A percentile compares a stretch with the other conserved stretches of the same genome.
Evolutionary conservation across 2,329 filamentous ascomycete species (phyloP).

Genomic region (Tothia fuscella): DNA sequence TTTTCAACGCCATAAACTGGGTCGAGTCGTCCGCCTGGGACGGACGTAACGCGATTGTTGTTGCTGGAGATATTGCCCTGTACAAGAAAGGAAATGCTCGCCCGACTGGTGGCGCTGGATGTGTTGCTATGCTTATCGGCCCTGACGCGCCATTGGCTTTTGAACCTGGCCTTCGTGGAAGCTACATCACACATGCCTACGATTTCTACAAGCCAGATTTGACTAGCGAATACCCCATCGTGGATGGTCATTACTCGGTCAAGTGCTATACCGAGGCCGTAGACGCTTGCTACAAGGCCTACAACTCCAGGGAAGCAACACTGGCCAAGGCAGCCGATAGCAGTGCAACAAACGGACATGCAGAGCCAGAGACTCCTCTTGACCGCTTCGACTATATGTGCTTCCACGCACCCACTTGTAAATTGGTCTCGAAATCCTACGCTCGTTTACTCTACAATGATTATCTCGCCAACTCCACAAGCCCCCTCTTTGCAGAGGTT

Average conservation of each 20-base stretch:
- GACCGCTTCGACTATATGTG: constrained; percentile 44
- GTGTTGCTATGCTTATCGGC: constrained; percentile 41
- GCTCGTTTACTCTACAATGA: constrained; percentile 42
- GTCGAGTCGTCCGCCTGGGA: constrained; percentile 43
- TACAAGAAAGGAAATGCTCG: constrained; percentile 43
- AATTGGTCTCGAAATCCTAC: constrained; percentile 43
- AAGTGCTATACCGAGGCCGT: constrained; percentile 42
- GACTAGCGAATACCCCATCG: constrained; percentile 41
- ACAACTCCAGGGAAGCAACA: constrained; percentile 37
- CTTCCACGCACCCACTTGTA: constrained; percentile 43
- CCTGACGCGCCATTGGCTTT: constrained; percentile 38
- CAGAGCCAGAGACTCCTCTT: constrained; percentile 30
- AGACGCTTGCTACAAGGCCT: constrained; percentile 42
- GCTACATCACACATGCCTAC: constrained; percentile 40
- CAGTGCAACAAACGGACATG: constrained; percentile 15
- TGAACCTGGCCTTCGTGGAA: constrained; percentile 38
- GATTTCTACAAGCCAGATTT: constrained; percentile 45
- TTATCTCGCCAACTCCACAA: constrained; percentile 34
- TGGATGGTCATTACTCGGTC: constrained; percentile 41
- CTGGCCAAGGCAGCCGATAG: constrained; percentile 27
- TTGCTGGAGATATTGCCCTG: constrained; percentile 41
- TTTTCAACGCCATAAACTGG: constrained; percentile 44
- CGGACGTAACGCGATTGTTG: constrained; percentile 39
- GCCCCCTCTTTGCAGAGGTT: constrained; percentile 38
- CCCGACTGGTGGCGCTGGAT: constrained; percentile 41